phyloP scores from a whole-genome alignment of 225 moss, liverwort and hornwort species.

The Physcomitrellopsis africana region DNA sequence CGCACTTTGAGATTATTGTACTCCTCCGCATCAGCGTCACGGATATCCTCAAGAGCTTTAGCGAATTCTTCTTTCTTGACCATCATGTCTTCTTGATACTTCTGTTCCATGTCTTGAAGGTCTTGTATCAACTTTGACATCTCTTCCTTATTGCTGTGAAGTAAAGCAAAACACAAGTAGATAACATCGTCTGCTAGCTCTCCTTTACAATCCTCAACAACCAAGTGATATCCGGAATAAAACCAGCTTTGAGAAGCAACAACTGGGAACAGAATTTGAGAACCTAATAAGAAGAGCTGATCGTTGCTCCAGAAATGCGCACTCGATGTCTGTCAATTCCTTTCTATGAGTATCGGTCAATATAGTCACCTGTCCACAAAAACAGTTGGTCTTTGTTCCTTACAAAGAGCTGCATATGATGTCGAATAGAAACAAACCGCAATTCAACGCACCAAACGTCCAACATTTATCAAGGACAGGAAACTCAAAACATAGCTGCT shows the following conservation, averaged over 20 bases:
- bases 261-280: not conserved
- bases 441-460: too few species aligned
- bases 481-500: not conserved
- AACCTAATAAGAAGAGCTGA: conserved; percentile 47
- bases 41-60: conserved; percentile 58
- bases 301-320: conserved; percentile 62
- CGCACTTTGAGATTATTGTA: conserved; percentile 75
- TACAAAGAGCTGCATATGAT: not conserved
- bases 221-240: not conserved
- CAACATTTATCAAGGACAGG: too few species aligned
- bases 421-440: too few species aligned
- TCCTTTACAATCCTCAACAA: not conserved
- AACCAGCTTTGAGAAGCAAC: not conserved
- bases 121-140: conserved; percentile 73
- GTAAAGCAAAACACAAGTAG: not conserved
- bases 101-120: conserved; percentile 55
- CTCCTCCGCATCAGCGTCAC: conserved; percentile 59
- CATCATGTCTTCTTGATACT: conserved; percentile 71
- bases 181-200: not conserved
- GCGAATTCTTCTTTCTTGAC: conserved; percentile 66
- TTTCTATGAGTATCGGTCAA: conserved; percentile 56
- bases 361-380: conserved; percentile 33
- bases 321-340: conserved; percentile 60
- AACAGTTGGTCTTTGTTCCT: not conserved
- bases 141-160: conserved; percentile 62